A percentile compares a stretch with the other conserved stretches of the same genome.
Evolutionary conservation across 1,139 yeast species (phyloP).

Genomic region (Meyerozyma athensensis): DNA sequence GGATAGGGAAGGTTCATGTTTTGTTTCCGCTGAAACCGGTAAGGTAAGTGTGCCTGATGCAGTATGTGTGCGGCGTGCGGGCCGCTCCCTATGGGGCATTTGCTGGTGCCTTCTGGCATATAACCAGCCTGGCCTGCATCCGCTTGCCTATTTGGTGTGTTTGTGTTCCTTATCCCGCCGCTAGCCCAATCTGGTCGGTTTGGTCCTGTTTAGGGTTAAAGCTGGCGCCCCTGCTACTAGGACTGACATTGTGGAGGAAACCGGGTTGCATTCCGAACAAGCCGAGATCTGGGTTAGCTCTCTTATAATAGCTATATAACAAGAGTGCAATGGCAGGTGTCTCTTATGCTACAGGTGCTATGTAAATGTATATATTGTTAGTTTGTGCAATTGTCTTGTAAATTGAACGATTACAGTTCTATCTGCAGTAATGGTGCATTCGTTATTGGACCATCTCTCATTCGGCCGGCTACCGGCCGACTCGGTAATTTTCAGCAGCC

Average conservation of each 20-base stretch:
- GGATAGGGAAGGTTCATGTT: conserved; percentile 1
- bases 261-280: background rate
- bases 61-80: background rate
- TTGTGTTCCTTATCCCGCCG: background rate
- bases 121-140: background rate
- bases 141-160: background rate
- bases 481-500: conserved; percentile 2
- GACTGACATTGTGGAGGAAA: background rate
- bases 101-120: background rate
- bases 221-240: background rate
- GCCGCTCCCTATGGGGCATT: background rate
- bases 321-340: no score
- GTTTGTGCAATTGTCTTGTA: no score
- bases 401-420: no score
- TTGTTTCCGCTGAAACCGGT: background rate
- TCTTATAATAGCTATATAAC: no score
- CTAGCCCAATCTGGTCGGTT: background rate
- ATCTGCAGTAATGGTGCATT: no score
- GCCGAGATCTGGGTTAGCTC: no score
- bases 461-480: conserved; percentile 1
- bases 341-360: no score
- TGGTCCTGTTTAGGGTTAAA: background rate
- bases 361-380: no score
- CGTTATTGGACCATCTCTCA: background rate
- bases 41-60: background rate